A percentile compares a stretch with the other conserved stretches of the same genome.
Conservation (phyloP, 2,329 filamentous ascomycete species). For the Teratosphaeriaceae sp. region DNA sequence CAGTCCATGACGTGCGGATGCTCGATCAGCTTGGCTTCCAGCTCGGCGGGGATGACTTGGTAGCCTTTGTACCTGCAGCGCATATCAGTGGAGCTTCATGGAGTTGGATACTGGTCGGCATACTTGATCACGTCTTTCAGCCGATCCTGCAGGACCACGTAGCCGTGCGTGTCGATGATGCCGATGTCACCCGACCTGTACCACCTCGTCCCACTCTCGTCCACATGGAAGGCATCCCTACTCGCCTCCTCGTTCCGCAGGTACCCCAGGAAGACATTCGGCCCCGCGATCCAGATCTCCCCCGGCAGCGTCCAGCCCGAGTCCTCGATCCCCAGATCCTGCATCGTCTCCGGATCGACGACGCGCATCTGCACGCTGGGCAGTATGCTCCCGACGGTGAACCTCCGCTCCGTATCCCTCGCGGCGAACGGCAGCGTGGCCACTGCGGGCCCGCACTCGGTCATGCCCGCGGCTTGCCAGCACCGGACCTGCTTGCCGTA, state of each 20-base stretch:
- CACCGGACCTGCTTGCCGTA: background rate
- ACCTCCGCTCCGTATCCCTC: background rate
- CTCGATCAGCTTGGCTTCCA: conserved; percentile 38
- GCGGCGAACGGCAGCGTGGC: background rate
- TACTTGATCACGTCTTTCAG: conserved; percentile 51
- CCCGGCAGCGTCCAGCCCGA: conserved; percentile 22
- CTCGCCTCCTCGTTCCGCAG: conserved; percentile 22
- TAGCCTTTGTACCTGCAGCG: conserved; percentile 26
- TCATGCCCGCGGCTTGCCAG: background rate
- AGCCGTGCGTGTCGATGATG: conserved; percentile 61
- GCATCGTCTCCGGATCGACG: background rate
- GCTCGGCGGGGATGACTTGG: conserved; percentile 41
- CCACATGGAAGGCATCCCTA: background rate
- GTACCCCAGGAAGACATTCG: conserved; percentile 24
- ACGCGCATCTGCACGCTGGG: background rate
- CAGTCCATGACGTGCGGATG: conserved; percentile 37
- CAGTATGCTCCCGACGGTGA: background rate
- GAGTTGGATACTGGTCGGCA: background rate
- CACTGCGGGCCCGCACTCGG: background rate
- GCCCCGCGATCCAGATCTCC: conserved; percentile 29
- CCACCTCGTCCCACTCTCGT: background rate
- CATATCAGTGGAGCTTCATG: background rate
- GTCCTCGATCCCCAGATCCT: background rate
- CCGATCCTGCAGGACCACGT: conserved; percentile 88
- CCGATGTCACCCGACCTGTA: conserved; percentile 88